A percentile compares a stretch with the other conserved stretches of the same genome.
Evolutionary conservation across 2,329 filamentous ascomycete species (phyloP).

Genomic region (Aspergillus spinulosporus): DNA sequence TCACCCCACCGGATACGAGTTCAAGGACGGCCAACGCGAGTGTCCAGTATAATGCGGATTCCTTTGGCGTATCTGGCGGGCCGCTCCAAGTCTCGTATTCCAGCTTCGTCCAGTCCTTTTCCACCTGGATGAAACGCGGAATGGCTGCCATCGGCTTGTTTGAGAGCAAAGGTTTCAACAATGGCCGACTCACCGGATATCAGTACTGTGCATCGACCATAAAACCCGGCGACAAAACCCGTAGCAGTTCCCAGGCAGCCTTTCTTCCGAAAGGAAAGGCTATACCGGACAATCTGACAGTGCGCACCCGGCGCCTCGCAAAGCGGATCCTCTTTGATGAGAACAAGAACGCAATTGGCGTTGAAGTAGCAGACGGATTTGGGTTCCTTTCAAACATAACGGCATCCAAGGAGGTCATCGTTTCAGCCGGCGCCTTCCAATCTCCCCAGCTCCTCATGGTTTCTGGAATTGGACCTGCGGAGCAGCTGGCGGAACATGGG

Average conservation of each 20-base stretch:
- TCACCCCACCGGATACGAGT: constrained; percentile 26
- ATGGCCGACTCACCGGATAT: constrained; percentile 44
- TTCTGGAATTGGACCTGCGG: constrained; percentile 50
- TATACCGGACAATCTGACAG: constrained; percentile 32
- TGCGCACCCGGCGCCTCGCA: constrained; percentile 47
- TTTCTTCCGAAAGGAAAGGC: constrained; percentile 30
- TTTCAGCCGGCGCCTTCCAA: constrained; percentile 56
- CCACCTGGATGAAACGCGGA: constrained; percentile 41
- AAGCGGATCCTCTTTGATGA: constrained; percentile 46
- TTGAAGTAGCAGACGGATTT: constrained; percentile 32
- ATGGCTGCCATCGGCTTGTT: constrained; percentile 46
- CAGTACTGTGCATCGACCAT: constrained; percentile 42
- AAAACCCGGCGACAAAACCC: constrained; percentile 25
- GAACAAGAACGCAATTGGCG: constrained; percentile 45
- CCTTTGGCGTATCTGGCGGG: constrained; percentile 27
- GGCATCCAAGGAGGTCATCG: constrained; percentile 45
- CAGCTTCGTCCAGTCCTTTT: constrained; percentile 43
- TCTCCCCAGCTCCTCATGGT: constrained; percentile 48
- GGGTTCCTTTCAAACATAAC: constrained; percentile 45
- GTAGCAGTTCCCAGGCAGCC: constrained; percentile 36
- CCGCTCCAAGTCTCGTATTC: constrained; percentile 45
- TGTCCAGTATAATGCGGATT: constrained; percentile 19
- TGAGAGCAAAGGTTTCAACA: constrained; percentile 41
- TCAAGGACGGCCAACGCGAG: constrained; percentile 21
- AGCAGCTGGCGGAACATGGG: constrained; percentile 25